phyloP scores from a whole-genome alignment of 2,329 filamentous ascomycete genomes.

The Colletotrichum echinochloae region DNA sequence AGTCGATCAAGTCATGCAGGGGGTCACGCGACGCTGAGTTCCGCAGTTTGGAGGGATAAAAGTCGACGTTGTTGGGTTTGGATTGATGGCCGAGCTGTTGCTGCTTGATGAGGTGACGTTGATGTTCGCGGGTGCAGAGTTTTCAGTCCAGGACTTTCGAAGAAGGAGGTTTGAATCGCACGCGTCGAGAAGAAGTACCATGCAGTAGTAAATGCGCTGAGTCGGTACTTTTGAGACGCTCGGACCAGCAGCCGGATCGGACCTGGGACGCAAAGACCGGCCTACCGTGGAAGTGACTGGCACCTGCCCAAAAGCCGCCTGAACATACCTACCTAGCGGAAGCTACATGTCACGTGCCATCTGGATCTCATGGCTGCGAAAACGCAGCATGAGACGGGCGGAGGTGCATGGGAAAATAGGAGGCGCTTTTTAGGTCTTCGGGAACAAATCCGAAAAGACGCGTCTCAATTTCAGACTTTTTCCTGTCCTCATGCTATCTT shows the following conservation, averaged over 20 bases:
- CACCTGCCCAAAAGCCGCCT: conserved; percentile 26
- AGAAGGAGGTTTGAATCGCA: neutral
- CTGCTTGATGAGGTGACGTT: conserved; percentile 67
- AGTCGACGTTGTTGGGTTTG: conserved; percentile 61
- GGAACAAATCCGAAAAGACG: neutral
- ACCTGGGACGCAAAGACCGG: conserved; percentile 35
- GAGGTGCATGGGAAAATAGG: neutral
- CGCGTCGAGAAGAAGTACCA: conserved; percentile 29
- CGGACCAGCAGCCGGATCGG: conserved; percentile 35
- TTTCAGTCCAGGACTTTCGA: conserved; percentile 51
- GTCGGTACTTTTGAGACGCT: conserved; percentile 35
- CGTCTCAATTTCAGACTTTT: neutral
- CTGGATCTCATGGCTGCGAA: neutral
- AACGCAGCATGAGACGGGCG: neutral
- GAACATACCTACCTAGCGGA: conserved; percentile 37
- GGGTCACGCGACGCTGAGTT: conserved; percentile 64
- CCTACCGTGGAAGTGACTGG: conserved; percentile 11
- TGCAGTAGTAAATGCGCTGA: conserved; percentile 18
- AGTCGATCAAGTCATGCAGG: conserved; percentile 72
- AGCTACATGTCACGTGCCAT: conserved; percentile 37
- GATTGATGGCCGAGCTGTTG: conserved; percentile 66
- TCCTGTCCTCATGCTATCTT: neutral
- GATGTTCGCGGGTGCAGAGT: conserved; percentile 67
- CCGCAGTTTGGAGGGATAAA: conserved; percentile 66
- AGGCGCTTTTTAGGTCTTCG: neutral